Conservation (phyloP, 805 yeast genomes). For the Diddensiella transvaalensis region DNA sequence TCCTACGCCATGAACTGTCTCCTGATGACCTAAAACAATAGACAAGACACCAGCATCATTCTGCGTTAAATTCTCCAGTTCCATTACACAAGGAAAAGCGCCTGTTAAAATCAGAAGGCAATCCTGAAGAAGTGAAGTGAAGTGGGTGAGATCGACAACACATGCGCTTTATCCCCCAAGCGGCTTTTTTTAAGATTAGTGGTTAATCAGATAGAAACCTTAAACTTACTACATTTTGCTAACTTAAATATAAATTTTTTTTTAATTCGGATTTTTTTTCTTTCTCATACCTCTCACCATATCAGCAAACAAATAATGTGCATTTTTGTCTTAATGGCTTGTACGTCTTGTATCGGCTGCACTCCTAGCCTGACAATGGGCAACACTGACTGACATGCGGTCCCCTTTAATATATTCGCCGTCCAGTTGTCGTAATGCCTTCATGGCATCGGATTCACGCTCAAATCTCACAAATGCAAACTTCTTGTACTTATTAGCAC, state of each 20-base stretch:
- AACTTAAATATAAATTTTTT: too few relatives aligned
- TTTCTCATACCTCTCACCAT: too few relatives aligned
- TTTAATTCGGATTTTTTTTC: too few relatives aligned
- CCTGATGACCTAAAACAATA: neutral
- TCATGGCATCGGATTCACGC: neutral
- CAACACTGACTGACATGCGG: slow-evolving; percentile 5
- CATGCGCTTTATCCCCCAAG: neutral
- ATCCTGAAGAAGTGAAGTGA: too few relatives aligned
- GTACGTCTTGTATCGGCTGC: too few relatives aligned
- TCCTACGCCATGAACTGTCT: neutral
- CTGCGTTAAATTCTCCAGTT: neutral
- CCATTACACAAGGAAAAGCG: neutral
- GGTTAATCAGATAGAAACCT: neutral
- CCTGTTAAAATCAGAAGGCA: neutral
- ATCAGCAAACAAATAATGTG: too few relatives aligned
- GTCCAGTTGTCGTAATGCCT: slow-evolving; percentile 5
- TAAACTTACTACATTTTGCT: neutral
- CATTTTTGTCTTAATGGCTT: too few relatives aligned
- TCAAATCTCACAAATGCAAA: slow-evolving; percentile 8
- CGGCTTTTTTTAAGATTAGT: neutral
- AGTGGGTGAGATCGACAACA: too few relatives aligned
- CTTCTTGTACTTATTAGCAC: neutral
- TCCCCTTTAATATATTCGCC: slow-evolving; percentile 2
- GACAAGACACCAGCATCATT: neutral
- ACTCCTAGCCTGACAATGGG: slow-evolving; percentile 4